Conservation (phyloP, 169 alveolate species). For the Plasmodium yoelii region DNA sequence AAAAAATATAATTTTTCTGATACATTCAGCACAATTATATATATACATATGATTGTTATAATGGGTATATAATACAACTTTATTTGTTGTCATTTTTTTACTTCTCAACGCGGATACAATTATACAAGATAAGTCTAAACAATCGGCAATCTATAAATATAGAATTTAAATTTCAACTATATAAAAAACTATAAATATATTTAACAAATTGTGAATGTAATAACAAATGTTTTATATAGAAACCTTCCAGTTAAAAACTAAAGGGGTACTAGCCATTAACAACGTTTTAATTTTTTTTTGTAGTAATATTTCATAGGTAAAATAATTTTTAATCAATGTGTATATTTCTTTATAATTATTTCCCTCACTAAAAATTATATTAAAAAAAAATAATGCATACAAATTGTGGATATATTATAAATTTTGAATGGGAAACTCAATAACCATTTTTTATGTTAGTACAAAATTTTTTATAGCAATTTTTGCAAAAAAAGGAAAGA, state of each 20-base stretch:
- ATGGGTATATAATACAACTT: conserved; percentile 1
- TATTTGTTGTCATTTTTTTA: neutral
- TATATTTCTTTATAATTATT: conserved; percentile 65
- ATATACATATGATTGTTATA: neutral
- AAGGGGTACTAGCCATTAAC: conserved; percentile 12
- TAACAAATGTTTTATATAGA: neutral
- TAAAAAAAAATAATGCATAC: neutral
- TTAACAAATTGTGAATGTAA: neutral
- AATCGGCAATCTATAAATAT: conserved; percentile 47
- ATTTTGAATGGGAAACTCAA: too few relatives aligned
- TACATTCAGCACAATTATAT: neutral
- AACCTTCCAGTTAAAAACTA: conserved; percentile 6
- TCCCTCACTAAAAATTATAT: conserved; percentile 44
- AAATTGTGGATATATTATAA: neutral
- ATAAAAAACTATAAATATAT: neutral
- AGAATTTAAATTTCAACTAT: neutral
- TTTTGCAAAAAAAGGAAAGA: too few relatives aligned
- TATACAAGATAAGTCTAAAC: conserved; percentile 42
- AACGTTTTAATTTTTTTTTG: conserved; percentile 38
- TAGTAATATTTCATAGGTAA: conserved; percentile 55
- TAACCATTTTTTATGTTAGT: too few relatives aligned
- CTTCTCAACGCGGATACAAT: conserved; percentile 61
- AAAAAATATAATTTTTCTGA: neutral
- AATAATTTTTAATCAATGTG: conserved; percentile 31
- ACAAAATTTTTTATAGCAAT: too few relatives aligned